Base-by-base conservation (phyloP, 495 filamentous ascomycete species). In the Xylaria flabelliformis region DNA sequence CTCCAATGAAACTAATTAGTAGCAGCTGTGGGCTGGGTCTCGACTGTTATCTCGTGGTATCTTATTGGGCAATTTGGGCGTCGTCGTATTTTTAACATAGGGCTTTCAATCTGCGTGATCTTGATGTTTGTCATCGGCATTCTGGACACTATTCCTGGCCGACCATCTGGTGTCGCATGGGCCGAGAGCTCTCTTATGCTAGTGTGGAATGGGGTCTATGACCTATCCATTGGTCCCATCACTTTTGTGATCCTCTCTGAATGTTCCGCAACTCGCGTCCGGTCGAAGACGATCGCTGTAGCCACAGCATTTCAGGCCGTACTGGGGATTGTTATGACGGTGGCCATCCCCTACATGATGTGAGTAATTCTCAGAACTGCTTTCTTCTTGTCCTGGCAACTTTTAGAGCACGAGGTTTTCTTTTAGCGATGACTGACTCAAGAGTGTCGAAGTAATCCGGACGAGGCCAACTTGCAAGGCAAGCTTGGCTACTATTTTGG, bases 401-500 rank as follows among this genome's bases (percentile, higher is more conserved):
- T 17, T 46, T 46, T 12, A 46, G 9, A 17, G 42, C 13, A 15
- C 13, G 42, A 46, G 42, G 42, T 17, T 46, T 46, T 10, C 12
- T 46, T 46, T 46, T 0, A 46, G 17, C 42, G 3, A 46, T 46
- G 17, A 46, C 42, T 46, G 13, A 46, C 42, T 46, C 42, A 10
- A 29, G 42, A 46, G 42, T 46, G 17, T 46, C 13, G 17, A 15
- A 46, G 42, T 48, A 92, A 91, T 72, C 88, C 89, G 1, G 86
- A 90, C 59, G 82, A 89, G 34, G 90, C 85, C 29, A 87, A 92
- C 71, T 81, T 90, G 81, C 84, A 85, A 64, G 90, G 90, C 1
- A 91, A 93, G 76, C 80, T 90, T 0, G 91, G 90, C 0, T 93
- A 92, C 74, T 89, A 92, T 76, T 93, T 89, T 76, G 90, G 87